Conservation (phyloP, 495 filamentous ascomycete species). For the Geoglossum glabrum region DNA sequence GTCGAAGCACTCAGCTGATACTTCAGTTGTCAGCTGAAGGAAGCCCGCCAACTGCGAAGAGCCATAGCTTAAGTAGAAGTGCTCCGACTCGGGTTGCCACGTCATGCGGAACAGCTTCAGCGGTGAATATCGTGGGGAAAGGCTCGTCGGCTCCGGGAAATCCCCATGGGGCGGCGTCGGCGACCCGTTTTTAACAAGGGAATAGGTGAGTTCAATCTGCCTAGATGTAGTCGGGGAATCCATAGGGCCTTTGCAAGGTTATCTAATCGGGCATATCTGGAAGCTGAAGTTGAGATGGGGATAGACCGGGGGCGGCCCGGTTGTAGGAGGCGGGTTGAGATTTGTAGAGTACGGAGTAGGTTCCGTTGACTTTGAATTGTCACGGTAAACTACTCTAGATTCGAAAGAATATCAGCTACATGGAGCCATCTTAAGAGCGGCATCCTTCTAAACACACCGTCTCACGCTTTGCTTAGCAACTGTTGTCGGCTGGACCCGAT, state of each 20-base stretch:
- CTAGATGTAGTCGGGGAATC: neutral
- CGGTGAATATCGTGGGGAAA: neutral
- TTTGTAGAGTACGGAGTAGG: no score
- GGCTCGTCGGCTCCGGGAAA: neutral
- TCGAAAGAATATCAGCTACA: no score
- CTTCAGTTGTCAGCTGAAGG: neutral
- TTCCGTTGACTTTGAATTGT: no score
- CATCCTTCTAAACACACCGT: no score
- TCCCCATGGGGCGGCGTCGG: neutral
- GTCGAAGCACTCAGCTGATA: neutral
- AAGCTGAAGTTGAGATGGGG: no score
- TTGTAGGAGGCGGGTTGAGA: no score
- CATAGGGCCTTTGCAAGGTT: neutral
- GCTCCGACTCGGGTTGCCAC: neutral
- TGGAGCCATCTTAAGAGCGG: no score
- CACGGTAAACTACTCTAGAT: no score
- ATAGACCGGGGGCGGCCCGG: no score
- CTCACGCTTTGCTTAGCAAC: no score
- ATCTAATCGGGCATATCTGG: no score
- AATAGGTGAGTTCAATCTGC: conserved; percentile 4
- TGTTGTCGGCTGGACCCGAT: no score
- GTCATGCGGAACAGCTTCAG: neutral
- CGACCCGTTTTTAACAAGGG: neutral
- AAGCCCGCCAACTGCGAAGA: neutral
- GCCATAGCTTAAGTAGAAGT: neutral